phyloP scores from a whole-genome alignment of 2,329 filamentous ascomycete genomes.

The Penicillium corylophilum region DNA sequence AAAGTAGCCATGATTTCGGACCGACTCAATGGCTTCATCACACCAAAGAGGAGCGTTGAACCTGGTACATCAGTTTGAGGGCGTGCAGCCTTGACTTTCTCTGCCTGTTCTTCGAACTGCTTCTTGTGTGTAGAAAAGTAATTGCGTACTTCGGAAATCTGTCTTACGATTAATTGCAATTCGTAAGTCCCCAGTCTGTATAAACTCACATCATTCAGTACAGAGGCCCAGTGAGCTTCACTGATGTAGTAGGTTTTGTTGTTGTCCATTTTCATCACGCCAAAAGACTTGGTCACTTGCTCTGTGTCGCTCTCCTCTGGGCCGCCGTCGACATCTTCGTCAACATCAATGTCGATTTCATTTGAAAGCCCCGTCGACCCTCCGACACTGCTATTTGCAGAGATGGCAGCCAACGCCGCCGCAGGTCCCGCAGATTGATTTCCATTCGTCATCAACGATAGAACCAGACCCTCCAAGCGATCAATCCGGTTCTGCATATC shows the following conservation, averaged over 20 bases:
- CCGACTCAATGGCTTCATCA: constrained; percentile 66
- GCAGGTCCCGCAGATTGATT: constrained; percentile 59
- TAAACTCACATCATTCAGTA: constrained; percentile 64
- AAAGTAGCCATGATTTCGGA: constrained; percentile 76
- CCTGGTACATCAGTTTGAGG: constrained; percentile 56
- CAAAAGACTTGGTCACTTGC: constrained; percentile 69
- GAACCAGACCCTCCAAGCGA: constrained; percentile 83
- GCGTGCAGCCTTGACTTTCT: constrained; percentile 70
- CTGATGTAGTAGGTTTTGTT: constrained; percentile 77
- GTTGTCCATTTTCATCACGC: constrained; percentile 80
- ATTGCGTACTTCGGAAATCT: constrained; percentile 89
- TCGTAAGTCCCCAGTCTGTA: not conserved
- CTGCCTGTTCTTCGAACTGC: constrained; percentile 78
- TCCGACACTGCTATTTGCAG: constrained; percentile 40
- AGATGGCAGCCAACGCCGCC: constrained; percentile 60
- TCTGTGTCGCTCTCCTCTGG: constrained; percentile 67
- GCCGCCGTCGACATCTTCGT: constrained; percentile 60
- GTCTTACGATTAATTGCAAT: not conserved
- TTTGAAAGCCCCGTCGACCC: constrained; percentile 40
- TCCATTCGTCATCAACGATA: constrained; percentile 91
- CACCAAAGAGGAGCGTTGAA: constrained; percentile 76
- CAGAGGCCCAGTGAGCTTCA: constrained; percentile 78
- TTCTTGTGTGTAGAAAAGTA: constrained; percentile 86
- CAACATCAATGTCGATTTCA: constrained; percentile 48
- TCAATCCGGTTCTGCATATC: constrained; percentile 99